Conservation (phyloP, 1,139 yeast species). For the Hansenula sp. region DNA sequence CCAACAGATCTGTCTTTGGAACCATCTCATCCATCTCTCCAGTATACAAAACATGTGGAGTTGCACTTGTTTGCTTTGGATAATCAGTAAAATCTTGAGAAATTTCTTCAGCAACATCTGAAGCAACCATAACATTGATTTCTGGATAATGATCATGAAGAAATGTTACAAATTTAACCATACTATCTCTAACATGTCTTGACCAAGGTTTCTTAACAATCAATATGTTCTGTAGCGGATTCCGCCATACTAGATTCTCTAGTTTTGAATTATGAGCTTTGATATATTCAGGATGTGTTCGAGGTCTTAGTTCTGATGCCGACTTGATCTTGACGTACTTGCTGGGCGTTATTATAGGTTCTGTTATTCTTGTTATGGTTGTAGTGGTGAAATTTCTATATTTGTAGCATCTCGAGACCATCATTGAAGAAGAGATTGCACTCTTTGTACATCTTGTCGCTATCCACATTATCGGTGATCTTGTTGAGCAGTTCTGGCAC, state of each 20-base stretch:
- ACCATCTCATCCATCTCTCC: slow-evolving; percentile 58
- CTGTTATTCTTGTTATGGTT: slow-evolving; percentile 10
- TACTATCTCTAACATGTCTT: slow-evolving; percentile 56
- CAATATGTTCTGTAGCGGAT: slow-evolving; percentile 63
- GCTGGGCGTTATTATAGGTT: slow-evolving; percentile 16
- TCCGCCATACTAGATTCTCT: slow-evolving; percentile 44
- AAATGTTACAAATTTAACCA: slow-evolving; percentile 55
- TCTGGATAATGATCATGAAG: slow-evolving; percentile 58
- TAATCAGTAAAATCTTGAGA: slow-evolving; percentile 34
- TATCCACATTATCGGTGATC: too few species aligned
- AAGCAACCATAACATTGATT: slow-evolving; percentile 71
- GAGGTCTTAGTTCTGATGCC: slow-evolving; percentile 12
- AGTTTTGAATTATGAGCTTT: slow-evolving; percentile 43
- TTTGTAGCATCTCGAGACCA: too few species aligned
- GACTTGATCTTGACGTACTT: slow-evolving; percentile 18
- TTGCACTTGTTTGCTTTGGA: slow-evolving; percentile 20
- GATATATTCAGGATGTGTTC: slow-evolving; percentile 36
- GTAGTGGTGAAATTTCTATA: slow-evolving; percentile 9
- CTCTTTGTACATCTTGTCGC: too few species aligned
- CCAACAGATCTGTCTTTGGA: slow-evolving; percentile 58
- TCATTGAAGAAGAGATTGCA: too few species aligned
- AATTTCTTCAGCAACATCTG: slow-evolving; percentile 73
- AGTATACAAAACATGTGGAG: slow-evolving; percentile 41
- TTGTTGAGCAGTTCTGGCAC: too few species aligned
- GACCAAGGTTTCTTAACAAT: slow-evolving; percentile 87